Percentiles rank a stretch among this genome's conserved stretches.
Conservation (phyloP, 108 stramenopile genomes). For the Pseudonitzschia delicatissima region DNA sequence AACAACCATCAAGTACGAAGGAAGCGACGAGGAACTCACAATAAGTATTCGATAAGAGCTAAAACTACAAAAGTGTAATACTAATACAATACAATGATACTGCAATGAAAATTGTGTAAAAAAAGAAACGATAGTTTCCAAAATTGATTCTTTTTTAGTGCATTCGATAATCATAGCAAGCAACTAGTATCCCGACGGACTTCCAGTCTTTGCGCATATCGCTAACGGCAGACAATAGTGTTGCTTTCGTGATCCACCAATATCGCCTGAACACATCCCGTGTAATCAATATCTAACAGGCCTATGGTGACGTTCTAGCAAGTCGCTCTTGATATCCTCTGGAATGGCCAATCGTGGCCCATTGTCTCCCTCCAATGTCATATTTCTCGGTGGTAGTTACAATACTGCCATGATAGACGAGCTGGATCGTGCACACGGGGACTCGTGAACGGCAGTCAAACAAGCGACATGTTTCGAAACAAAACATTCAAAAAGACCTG, state of each 20-base stretch:
- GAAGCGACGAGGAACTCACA: slow-evolving; percentile 25
- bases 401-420: slow-evolving; percentile 59
- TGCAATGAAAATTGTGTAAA: too few relatives aligned
- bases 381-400: slow-evolving; percentile 39
- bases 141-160: too few relatives aligned
- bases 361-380: slow-evolving; percentile 22
- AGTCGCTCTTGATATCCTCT: slow-evolving; percentile 40
- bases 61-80: too few relatives aligned
- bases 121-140: too few relatives aligned
- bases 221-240: slow-evolving; percentile 51
- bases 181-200: slow-evolving; percentile 55
- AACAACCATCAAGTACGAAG: slow-evolving; percentile 60
- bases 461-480: slow-evolving; percentile 59
- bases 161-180: background rate
- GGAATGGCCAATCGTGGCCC: slow-evolving; percentile 47
- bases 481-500: slow-evolving; percentile 67
- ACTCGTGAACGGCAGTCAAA: slow-evolving; percentile 47
- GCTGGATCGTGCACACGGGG: slow-evolving; percentile 80
- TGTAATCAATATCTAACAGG: slow-evolving; percentile 51
- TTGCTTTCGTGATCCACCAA: slow-evolving; percentile 59
- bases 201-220: slow-evolving; percentile 79
- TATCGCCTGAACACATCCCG: slow-evolving; percentile 72
- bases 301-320: slow-evolving; percentile 48
- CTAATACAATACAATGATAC: too few relatives aligned
- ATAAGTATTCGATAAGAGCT: slow-evolving; percentile 21